These are phyloP conservation scores for Eucalyptus lansdowneana DNA, from an alignment of 345 rosid genomes.

Conservation along the genomic window DNA sequence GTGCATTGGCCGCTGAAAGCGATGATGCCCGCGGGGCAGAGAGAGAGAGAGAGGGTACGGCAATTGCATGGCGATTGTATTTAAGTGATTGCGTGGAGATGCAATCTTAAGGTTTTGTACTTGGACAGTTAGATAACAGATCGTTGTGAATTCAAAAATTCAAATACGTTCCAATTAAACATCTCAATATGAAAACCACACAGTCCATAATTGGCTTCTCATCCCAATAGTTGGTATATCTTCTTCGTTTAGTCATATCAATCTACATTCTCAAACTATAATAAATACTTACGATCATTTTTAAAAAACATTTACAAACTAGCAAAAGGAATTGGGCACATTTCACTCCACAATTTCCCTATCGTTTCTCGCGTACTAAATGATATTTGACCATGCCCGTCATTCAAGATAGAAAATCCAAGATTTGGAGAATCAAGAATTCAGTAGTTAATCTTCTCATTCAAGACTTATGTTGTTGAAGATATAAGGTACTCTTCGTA, in stretches of 20 bases:
- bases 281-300: background rate
- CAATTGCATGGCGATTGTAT: background rate
- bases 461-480: background rate
- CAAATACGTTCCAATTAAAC: background rate
- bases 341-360: background rate
- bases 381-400: background rate
- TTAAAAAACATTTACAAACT: background rate
- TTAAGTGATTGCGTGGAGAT: background rate
- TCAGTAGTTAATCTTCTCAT: background rate
- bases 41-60: background rate
- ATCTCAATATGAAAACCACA: background rate
- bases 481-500: background rate
- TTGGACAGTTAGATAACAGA: background rate
- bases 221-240: background rate
- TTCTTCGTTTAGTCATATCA: background rate
- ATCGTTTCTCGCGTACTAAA: accelerated
- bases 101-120: background rate
- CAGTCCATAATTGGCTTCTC: background rate
- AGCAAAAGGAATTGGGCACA: background rate
- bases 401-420: background rate
- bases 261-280: background rate
- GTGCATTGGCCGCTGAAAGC: background rate
- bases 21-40: background rate
- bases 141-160: background rate
- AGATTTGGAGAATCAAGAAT: background rate